Evolutionary conservation across 306 rosid genomes (phyloP).

Genomic region (Fagus sylvatica): DNA sequence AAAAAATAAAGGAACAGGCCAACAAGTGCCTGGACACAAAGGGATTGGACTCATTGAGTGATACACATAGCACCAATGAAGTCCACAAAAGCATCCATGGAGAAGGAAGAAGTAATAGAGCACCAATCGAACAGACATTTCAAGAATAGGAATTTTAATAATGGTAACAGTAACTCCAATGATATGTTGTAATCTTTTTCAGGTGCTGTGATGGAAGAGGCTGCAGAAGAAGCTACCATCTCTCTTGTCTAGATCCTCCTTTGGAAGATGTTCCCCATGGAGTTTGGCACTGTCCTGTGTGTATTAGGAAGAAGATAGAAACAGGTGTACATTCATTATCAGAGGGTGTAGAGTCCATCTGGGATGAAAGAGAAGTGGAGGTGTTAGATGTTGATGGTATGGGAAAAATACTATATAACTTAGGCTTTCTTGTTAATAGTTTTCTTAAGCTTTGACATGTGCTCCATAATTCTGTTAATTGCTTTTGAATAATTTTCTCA

Average conservation of each 20-base stretch:
- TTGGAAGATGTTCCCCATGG: constrained; percentile 54
- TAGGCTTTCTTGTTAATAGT: background rate
- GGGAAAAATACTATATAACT: constrained; percentile 4
- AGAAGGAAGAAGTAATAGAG: too few species aligned
- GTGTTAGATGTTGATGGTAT: constrained; percentile 49
- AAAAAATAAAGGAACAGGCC: too few species aligned
- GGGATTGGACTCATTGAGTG: too few species aligned
- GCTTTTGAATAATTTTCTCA: constrained; percentile 2
- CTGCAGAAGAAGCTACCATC: constrained; percentile 59
- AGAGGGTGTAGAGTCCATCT: constrained; percentile 59
- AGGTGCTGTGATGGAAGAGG: constrained; percentile 74
- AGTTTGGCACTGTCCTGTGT: constrained; percentile 62
- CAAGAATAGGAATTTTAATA: too few species aligned
- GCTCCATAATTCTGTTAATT: background rate
- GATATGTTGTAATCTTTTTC: constrained; percentile 9
- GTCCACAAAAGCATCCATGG: too few species aligned
- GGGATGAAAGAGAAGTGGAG: constrained; percentile 46
- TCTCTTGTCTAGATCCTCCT: constrained; percentile 73
- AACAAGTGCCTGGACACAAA: too few species aligned
- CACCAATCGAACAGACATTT: too few species aligned
- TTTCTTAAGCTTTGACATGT: background rate
- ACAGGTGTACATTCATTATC: constrained; percentile 63
- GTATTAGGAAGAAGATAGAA: constrained; percentile 59
- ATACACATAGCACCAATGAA: too few species aligned
- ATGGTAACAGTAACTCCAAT: background rate